These are phyloP conservation scores for Melocanna baccifera DNA, from an alignment of 176 grass and related monocot species.

Conservation along the genomic window DNA sequence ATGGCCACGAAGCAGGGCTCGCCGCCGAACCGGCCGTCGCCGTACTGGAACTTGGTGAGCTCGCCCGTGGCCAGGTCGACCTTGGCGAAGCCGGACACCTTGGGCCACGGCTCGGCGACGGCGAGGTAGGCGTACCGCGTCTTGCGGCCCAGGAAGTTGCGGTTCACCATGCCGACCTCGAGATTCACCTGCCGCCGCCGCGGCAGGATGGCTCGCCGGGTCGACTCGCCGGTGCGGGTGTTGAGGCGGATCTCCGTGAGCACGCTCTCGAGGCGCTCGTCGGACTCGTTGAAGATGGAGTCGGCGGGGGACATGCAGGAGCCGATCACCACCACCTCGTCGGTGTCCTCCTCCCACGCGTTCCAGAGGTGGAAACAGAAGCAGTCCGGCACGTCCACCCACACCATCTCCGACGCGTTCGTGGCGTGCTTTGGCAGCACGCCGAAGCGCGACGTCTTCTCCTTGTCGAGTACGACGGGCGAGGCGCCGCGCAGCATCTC, in stretches of 20 bases:
- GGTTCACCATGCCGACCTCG: constrained; percentile 92
- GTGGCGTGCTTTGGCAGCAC: constrained; percentile 72
- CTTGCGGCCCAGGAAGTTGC: constrained; percentile 64
- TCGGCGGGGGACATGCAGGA: constrained; percentile 96
- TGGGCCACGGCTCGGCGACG: constrained; percentile 93
- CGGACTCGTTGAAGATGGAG: constrained; percentile 94
- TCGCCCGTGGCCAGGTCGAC: constrained; percentile 72
- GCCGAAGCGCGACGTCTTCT: constrained; percentile 78
- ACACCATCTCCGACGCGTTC: constrained; percentile 61
- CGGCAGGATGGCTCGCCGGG: constrained; percentile 55
- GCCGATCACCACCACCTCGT: constrained; percentile 83
- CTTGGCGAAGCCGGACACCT: constrained; percentile 93
- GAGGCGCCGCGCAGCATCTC: constrained; percentile 93
- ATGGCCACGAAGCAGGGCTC: constrained; percentile 87
- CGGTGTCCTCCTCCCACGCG: constrained; percentile 75
- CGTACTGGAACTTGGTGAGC: constrained; percentile 68
- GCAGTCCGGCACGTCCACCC: constrained; percentile 93
- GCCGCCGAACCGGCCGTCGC: constrained; percentile 64
- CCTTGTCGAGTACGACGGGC: constrained; percentile 72
- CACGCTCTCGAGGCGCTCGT: constrained; percentile 65
- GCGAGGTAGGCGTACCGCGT: constrained; percentile 80
- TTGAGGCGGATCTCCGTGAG: constrained; percentile 91
- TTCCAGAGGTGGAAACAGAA: constrained; percentile 99
- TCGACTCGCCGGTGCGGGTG: constrained; percentile 60
- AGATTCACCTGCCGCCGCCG: constrained; percentile 64